phyloP scores from a whole-genome alignment of 495 filamentous ascomycete species.

The Annulohypoxylon nitens region DNA sequence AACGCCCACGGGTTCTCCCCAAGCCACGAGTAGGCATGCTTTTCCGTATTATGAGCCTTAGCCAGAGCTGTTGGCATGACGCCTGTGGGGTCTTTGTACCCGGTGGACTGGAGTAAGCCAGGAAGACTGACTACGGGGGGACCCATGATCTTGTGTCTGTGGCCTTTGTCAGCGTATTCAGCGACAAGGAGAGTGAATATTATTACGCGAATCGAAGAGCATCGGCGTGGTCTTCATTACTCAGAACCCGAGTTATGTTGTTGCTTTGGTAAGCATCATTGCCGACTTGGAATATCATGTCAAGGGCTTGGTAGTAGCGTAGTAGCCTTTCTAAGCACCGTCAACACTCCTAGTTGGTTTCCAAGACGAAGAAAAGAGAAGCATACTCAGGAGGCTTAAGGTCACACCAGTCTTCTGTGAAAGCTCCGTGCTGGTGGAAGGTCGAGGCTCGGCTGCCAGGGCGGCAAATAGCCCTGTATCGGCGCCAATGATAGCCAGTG shows the following conservation, averaged over 20 bases:
- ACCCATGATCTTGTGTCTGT: neutral
- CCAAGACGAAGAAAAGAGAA: neutral
- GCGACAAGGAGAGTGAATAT: neutral
- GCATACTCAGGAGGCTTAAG: slow-evolving; percentile 50
- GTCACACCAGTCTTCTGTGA: slow-evolving; percentile 46
- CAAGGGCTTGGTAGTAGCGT: slow-evolving; percentile 58
- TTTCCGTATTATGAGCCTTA: slow-evolving; percentile 15
- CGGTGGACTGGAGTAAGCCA: slow-evolving; percentile 19
- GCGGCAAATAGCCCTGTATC: slow-evolving; percentile 54
- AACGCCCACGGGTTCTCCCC: slow-evolving; percentile 17
- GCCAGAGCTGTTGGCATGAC: neutral
- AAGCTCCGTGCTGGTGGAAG: slow-evolving; percentile 44
- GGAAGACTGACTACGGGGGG: slow-evolving; percentile 49
- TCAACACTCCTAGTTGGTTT: neutral
- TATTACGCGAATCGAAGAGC: slow-evolving; percentile 51
- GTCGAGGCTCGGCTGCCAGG: slow-evolving; percentile 44
- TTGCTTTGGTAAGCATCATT: slow-evolving; percentile 54
- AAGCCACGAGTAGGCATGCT: slow-evolving; percentile 49
- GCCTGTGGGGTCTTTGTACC: slow-evolving; percentile 15
- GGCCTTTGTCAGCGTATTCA: neutral
- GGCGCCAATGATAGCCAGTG: slow-evolving; percentile 32
- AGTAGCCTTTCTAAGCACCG: slow-evolving; percentile 54
- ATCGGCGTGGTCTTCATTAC: slow-evolving; percentile 42
- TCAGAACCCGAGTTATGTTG: slow-evolving; percentile 49
- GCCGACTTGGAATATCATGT: slow-evolving; percentile 53